Conservation (phyloP, 352 stramenopile genomes). For the Phytopythium sindhum region DNA sequence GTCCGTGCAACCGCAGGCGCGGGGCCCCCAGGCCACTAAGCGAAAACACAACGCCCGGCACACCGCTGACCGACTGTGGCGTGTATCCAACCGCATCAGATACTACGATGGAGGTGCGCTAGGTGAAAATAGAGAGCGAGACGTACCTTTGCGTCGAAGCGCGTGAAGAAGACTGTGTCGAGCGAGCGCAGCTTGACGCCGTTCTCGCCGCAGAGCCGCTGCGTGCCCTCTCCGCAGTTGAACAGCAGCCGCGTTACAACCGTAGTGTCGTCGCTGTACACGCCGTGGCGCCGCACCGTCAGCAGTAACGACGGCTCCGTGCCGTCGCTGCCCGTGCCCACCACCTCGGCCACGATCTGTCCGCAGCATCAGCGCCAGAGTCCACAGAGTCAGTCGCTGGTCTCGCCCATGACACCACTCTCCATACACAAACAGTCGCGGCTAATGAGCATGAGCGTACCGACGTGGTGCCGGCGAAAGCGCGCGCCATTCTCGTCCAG, state of each 20-base stretch:
- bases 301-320: conserved; percentile 69
- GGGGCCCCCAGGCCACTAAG: conserved; percentile 48
- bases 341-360: conserved; percentile 50
- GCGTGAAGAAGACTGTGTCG: conserved; percentile 68
- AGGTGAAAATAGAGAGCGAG: no score
- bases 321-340: conserved; percentile 60
- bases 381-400: background rate
- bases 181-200: conserved; percentile 66
- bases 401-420: no score
- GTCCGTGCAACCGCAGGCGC: conserved; percentile 45
- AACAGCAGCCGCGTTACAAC: conserved; percentile 66
- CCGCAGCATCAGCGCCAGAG: background rate
- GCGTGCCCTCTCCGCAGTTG: conserved; percentile 69
- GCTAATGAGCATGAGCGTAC: background rate
- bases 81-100: background rate
- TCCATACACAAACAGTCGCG: background rate
- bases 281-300: conserved; percentile 52
- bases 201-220: conserved; percentile 66
- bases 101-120: no score
- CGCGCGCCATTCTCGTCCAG: background rate
- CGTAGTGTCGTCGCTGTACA: conserved; percentile 60
- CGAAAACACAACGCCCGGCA: conserved; percentile 65
- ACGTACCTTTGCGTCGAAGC: conserved; percentile 55
- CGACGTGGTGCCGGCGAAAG: background rate
- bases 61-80: conserved; percentile 53